These are phyloP conservation scores for Chalciporus sp. DNA, from an alignment of 1,284 basidiomycete species.

Conservation along the genomic window DNA sequence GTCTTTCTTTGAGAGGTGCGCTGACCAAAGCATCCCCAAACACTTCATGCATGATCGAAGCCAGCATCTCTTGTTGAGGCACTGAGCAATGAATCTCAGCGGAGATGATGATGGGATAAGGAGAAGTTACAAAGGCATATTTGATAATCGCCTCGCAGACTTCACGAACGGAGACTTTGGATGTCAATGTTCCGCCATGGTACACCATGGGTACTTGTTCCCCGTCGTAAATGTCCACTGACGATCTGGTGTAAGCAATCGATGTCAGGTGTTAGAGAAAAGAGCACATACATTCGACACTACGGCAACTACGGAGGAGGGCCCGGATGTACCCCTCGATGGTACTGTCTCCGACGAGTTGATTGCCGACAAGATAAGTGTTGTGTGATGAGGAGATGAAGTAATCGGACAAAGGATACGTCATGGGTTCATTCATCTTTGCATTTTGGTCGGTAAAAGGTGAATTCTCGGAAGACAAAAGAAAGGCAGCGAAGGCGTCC, in stretches of 20 bases:
- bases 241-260: slow-evolving; percentile 1
- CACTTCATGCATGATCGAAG: slow-evolving; percentile 73
- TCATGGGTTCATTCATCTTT: slow-evolving; percentile 68
- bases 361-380: slow-evolving; percentile 94
- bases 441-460: slow-evolving; percentile 50
- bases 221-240: slow-evolving; percentile 95
- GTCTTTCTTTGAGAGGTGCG: slow-evolving; percentile 54
- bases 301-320: slow-evolving; percentile 86
- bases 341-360: slow-evolving; percentile 91
- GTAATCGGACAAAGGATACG: slow-evolving; percentile 83
- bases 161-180: slow-evolving; percentile 82
- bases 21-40: slow-evolving; percentile 80
- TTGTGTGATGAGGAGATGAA: slow-evolving; percentile 96
- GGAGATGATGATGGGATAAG: slow-evolving; percentile 94
- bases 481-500: slow-evolving; percentile 74
- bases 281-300: slow-evolving; percentile 78
- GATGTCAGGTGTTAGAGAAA: neutral
- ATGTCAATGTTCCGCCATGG: slow-evolving; percentile 92
- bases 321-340: slow-evolving; percentile 97
- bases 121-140: slow-evolving; percentile 92
- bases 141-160: slow-evolving; percentile 87
- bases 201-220: slow-evolving; percentile 82
- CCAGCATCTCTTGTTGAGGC: slow-evolving; percentile 84
- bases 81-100: slow-evolving; percentile 91
- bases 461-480: slow-evolving; percentile 70